Evolutionary conservation across 306 rosid species (phyloP).

Genomic region (Corylus americana): DNA sequence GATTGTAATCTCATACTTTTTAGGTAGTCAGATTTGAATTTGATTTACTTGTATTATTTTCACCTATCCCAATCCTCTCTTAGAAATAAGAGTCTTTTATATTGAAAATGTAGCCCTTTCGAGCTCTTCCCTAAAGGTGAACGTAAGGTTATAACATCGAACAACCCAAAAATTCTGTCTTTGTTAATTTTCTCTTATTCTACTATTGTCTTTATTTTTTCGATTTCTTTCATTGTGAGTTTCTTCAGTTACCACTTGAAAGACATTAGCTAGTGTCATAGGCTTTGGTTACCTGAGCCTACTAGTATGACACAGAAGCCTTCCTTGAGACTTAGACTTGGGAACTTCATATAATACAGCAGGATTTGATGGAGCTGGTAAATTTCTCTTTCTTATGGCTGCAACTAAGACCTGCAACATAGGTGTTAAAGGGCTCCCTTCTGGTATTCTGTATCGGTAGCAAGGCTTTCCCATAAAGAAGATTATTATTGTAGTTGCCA

Average conservation of each 20-base stretch:
- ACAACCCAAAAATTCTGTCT: too few relatives aligned
- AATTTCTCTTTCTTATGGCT: constrained; percentile 49
- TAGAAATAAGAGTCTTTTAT: too few relatives aligned
- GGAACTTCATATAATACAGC: constrained; percentile 41
- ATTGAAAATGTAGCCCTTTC: too few relatives aligned
- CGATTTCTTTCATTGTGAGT: too few relatives aligned
- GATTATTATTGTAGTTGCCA: constrained; percentile 29
- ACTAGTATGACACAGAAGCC: constrained; percentile 40
- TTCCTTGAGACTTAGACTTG: constrained; percentile 26
- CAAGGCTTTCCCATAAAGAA: constrained; percentile 40
- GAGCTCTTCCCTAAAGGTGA: too few relatives aligned
- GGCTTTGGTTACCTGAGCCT: constrained; percentile 36
- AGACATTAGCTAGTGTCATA: neutral
- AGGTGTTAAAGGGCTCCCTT: constrained; percentile 44
- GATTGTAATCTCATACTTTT: too few relatives aligned
- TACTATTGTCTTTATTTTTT: too few relatives aligned
- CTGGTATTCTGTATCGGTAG: constrained; percentile 39
- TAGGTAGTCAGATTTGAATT: too few relatives aligned
- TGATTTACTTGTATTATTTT: too few relatives aligned
- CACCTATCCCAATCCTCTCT: too few relatives aligned
- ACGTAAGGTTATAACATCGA: too few relatives aligned
- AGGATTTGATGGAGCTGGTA: constrained; percentile 32
- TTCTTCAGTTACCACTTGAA: neutral
- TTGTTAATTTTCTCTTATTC: too few relatives aligned
- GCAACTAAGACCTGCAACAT: constrained; percentile 46